Evolutionary conservation across 352 stramenopile species (phyloP).

Genomic region (Pelagophyceae sp.): DNA sequence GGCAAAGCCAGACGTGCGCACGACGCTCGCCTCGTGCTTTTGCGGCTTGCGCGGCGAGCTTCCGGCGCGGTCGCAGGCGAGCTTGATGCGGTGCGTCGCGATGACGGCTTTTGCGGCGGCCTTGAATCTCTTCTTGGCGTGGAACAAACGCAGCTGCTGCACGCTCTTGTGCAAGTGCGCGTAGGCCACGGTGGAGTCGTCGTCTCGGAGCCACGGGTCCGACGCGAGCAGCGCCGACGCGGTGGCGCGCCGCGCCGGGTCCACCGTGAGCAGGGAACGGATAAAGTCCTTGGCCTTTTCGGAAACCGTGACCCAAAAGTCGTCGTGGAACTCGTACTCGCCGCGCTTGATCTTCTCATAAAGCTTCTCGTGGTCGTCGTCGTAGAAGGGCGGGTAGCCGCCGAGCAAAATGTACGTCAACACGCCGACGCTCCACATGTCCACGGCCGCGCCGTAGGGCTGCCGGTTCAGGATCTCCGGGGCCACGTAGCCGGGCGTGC

Average conservation of each 20-base stretch:
- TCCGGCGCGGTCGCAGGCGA: too few relatives aligned
- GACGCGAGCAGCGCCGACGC: conserved; percentile 48
- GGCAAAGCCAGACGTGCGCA: too few relatives aligned
- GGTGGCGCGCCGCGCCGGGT: conserved; percentile 74
- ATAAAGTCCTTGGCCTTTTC: conserved; percentile 82
- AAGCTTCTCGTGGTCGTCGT: conserved; percentile 66
- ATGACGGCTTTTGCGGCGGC: not conserved
- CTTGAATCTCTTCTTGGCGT: not conserved
- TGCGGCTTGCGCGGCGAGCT: too few relatives aligned
- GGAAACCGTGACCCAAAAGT: conserved; percentile 86
- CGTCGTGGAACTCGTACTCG: conserved; percentile 76
- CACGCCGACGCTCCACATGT: conserved; percentile 83
- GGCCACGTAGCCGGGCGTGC: conserved; percentile 78
- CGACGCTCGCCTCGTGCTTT: too few relatives aligned
- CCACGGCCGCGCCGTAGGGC: conserved; percentile 66
- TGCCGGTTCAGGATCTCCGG: conserved; percentile 57
- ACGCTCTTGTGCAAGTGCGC: not conserved
- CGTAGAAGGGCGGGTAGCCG: conserved; percentile 90
- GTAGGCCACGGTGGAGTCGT: not conserved
- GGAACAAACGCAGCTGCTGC: not conserved
- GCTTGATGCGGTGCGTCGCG: not conserved
- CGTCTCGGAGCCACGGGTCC: conserved; percentile 42
- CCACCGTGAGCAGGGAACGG: conserved; percentile 68
- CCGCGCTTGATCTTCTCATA: conserved; percentile 61
- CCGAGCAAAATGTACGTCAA: conserved; percentile 95